Base-by-base conservation (phyloP, 495 filamentous ascomycete genomes). In the Talaromyces ruber region DNA sequence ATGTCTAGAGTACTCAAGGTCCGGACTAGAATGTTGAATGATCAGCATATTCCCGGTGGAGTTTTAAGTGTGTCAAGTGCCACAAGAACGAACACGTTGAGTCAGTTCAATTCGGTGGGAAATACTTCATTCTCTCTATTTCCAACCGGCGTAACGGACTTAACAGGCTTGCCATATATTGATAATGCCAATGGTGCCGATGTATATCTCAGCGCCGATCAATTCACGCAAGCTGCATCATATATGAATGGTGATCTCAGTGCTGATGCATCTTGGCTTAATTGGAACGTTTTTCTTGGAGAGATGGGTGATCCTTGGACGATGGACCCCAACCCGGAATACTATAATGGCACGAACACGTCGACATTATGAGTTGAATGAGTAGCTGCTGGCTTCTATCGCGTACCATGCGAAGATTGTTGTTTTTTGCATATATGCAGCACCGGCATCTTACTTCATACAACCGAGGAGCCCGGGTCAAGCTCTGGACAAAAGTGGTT, bases 1-100 rank as follows among this genome's bases (percentile, higher is more conserved):
- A 86, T 88, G 76, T 72, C 60, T 14, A 25, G 51, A 22, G 51
- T 54, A n/a, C 12, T 5, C 16, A 12, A 54, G 9, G 51, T 54
- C 26, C 51, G 51, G 51, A 26, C 9, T n/a, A 22, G 51, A 16
- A 54, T 54, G 51, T 54, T 54, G 51, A 54, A 8, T 6, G 51
- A 54, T 14, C 51, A 28, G 26, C 18, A 52, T 3, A 25, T 11
- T 24, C 18, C 6, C 12, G 18, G 7, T 52, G 22, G 22, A 14
- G 2, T 6, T n/a, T 26, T 11, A 54, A 54, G 51, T 9, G 18
- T 21, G 4, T 47, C 43, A 47, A 9, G n/a, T 47, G 12, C 18
- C 6, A 21, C 43, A 18, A n/a, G 43, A 47, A 47, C 18, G 3
- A 21, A 47, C n/a, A 47, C 43, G 2, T 8, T 21, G 18, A 21